A percentile compares a stretch with the other conserved stretches of the same genome.
These are phyloP conservation scores for Saccharomyces jurei DNA, from an alignment of 805 yeast species.

Conservation along the genomic window DNA sequence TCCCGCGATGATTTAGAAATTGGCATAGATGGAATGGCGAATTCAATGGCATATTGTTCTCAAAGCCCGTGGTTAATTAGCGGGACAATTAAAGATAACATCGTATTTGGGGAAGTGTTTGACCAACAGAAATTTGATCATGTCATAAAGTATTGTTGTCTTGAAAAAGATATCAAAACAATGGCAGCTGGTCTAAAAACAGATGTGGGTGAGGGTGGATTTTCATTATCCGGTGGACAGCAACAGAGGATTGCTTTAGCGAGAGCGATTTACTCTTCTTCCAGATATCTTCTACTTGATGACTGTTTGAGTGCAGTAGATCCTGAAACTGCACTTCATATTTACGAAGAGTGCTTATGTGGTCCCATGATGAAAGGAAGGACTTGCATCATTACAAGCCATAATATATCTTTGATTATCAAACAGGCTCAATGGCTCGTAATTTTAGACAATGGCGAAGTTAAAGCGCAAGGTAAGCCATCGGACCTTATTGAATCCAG, in stretches of 20 bases:
- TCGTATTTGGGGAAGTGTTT: slow-evolving; percentile 60
- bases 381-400: slow-evolving; percentile 80
- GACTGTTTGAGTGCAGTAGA: slow-evolving; percentile 93
- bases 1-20: slow-evolving; percentile 41
- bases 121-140: slow-evolving; percentile 61
- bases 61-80: slow-evolving; percentile 89
- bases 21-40: slow-evolving; percentile 72
- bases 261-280: slow-evolving; percentile 67
- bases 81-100: slow-evolving; percentile 72
- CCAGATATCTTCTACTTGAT: slow-evolving; percentile 71
- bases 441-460: slow-evolving; percentile 69
- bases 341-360: slow-evolving; percentile 74
- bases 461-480: slow-evolving; percentile 51
- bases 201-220: slow-evolving; percentile 50
- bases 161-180: slow-evolving; percentile 71
- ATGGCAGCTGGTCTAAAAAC: slow-evolving; percentile 64
- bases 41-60: slow-evolving; percentile 84
- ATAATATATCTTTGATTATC: slow-evolving; percentile 76
- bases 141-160: slow-evolving; percentile 77
- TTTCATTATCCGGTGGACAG: slow-evolving; percentile 52
- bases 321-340: slow-evolving; percentile 83
- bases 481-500: slow-evolving; percentile 36
- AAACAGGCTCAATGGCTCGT: slow-evolving; percentile 68
- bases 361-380: slow-evolving; percentile 73
- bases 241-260: slow-evolving; percentile 58